Base-by-base conservation (phyloP, 345 rosid species). In the Gossypium sturtianum region DNA sequence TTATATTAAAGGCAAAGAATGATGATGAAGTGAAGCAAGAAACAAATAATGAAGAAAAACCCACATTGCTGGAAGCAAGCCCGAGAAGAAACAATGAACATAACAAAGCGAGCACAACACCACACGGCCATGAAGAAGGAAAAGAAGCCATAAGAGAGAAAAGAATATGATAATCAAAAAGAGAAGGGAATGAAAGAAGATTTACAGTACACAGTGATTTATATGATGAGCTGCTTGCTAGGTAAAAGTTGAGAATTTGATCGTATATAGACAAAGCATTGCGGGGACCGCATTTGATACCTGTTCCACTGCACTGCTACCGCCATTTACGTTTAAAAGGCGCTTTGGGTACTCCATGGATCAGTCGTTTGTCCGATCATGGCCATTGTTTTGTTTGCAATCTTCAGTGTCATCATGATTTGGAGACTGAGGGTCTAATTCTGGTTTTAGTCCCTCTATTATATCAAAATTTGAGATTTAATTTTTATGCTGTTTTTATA, bases 51-150 rank as follows among this genome's bases (percentile, higher is more conserved):
- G 59, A 75, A 27, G 27, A 53, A 20, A 17, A 68, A 70, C 83
- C 74, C 70, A 87, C 86, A 79, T 82, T 80, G 81, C 76, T 82
- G 53, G 85, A 77, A 79, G 82, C 88, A 73, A 66, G 60, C 3
- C 73, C 72, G 23, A 20, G 71, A 56, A 60, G 25, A 15, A 22
- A 70, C 23, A 67, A 58, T 54, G 63, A 45, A 52, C 25, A 74
- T 66, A 80, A 66, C 27, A 72, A 53, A 66, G 72, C 79, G 62
- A 76, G 73, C 80, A 77, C 69, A 65, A 59, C 10, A 34, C n/a
- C 58, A 17, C 44, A 63, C n/a, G 19, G 20, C 77, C 75, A 12
- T 12, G 38, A 48, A 60, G 60, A 64, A 51, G 76, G 49, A 71
- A 69, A 59, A 57, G 76, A 65, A 76, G 71, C 80, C 84, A 82